Percentiles rank a stretch among this genome's conserved stretches.
Conservation (phyloP, 352 stramenopile species). For the Globisporangium cystogenes region DNA sequence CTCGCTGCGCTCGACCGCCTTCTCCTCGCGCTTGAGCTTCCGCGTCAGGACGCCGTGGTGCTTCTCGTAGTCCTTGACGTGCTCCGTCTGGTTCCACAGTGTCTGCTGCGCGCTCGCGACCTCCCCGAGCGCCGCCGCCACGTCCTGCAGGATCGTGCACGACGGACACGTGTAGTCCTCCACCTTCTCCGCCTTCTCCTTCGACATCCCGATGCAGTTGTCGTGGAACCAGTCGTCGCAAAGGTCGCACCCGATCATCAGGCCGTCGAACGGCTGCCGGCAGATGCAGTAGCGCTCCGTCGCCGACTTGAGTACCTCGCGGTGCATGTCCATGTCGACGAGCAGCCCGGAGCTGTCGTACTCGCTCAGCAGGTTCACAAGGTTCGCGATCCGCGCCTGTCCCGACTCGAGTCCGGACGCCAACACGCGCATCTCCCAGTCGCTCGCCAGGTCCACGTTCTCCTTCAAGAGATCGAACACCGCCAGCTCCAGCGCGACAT, state of each 20-base stretch:
- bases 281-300: conserved; percentile 91
- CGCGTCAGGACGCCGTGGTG: conserved; percentile 61
- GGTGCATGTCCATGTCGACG: conserved; percentile 86
- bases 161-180: conserved; percentile 95
- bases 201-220: conserved; percentile 87
- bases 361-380: conserved; percentile 71
- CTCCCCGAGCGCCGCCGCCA: conserved; percentile 54
- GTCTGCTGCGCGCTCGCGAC: conserved; percentile 54
- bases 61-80: conserved; percentile 82
- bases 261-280: conserved; percentile 83
- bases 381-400: conserved; percentile 62
- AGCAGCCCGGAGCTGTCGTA: conserved; percentile 72
- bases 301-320: conserved; percentile 88
- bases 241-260: conserved; percentile 88
- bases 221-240: conserved; percentile 91
- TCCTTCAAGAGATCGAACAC: conserved; percentile 80
- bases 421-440: conserved; percentile 78
- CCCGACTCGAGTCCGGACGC: conserved; percentile 73
- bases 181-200: conserved; percentile 93
- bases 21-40: conserved; percentile 84
- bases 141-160: conserved; percentile 89
- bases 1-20: conserved; percentile 74
- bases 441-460: conserved; percentile 64
- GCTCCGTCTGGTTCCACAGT: conserved; percentile 79
- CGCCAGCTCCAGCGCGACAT: conserved; percentile 67